A percentile compares a stretch with the other conserved stretches of the same genome.
Evolutionary conservation across 139 green algal species (phyloP).

Genomic region (Deuterostichococcus epilithicus): DNA sequence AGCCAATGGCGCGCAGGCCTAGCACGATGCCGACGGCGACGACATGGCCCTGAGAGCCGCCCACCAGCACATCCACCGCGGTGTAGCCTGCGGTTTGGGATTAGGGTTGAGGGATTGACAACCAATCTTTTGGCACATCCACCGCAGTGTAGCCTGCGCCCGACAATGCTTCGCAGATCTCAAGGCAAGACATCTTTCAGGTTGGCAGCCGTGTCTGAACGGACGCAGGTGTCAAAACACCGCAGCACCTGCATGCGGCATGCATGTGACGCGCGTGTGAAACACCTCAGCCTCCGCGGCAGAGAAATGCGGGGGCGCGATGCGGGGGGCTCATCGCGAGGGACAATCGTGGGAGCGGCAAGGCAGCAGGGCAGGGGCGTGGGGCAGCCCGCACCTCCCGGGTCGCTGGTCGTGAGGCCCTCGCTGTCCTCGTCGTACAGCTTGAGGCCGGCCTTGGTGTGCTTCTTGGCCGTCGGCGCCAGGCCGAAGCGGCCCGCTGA

Average conservation of each 20-base stretch:
- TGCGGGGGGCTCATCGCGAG: not conserved
- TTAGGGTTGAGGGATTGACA: no score
- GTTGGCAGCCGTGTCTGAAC: no score
- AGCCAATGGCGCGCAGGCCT: slow-evolving; percentile 37
- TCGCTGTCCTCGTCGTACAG: slow-evolving; percentile 53
- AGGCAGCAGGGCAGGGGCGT: not conserved
- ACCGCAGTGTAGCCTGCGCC: not conserved
- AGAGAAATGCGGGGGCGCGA: not conserved
- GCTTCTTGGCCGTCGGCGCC: slow-evolving; percentile 78
- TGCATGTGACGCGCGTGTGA: no score
- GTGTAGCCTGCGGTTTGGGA: slow-evolving; percentile 91
- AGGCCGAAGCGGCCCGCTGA: slow-evolving; percentile 87
- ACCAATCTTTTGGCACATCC: no score
- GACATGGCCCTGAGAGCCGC: slow-evolving; percentile 52
- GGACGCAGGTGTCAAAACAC: no score
- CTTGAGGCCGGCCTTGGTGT: slow-evolving; percentile 74
- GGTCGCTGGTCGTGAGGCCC: slow-evolving; percentile 69
- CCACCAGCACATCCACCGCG: slow-evolving; percentile 76
- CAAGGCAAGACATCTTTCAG: not conserved
- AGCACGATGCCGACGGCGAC: slow-evolving; percentile 80
- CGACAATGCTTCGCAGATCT: no score
- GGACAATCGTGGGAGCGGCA: not conserved
- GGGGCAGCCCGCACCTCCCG: slow-evolving; percentile 39
- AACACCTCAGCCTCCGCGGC: no score
- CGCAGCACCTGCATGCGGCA: no score